phyloP scores from a whole-genome alignment of 2,329 filamentous ascomycete species.

The Pestalotiopsis sp. region DNA sequence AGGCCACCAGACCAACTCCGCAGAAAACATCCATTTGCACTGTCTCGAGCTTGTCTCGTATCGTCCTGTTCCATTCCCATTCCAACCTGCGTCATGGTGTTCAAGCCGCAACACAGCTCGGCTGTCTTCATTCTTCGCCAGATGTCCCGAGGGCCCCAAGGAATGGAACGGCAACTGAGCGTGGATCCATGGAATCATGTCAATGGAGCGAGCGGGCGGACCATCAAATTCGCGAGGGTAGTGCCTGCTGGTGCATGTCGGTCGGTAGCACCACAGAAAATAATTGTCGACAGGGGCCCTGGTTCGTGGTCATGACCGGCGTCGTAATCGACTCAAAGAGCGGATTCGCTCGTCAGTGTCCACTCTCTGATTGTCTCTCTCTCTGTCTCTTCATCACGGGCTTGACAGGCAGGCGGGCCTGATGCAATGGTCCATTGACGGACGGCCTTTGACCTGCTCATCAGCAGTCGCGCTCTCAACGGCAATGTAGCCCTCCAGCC shows the following conservation, averaged over 20 bases:
- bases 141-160: neutral
- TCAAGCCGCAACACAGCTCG: neutral
- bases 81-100: neutral
- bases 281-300: neutral
- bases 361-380: neutral
- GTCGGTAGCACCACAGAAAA: neutral
- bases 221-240: neutral
- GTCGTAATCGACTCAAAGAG: neutral
- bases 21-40: neutral
- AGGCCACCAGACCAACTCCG: neutral
- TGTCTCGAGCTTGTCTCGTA: neutral
- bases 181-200: neutral
- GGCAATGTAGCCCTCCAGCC: neutral
- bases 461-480: neutral
- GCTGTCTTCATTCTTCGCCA: neutral
- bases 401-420: neutral
- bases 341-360: conserved; percentile 4
- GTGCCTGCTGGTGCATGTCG: neutral
- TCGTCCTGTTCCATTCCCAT: neutral
- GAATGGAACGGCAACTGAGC: neutral
- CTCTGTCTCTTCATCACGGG: too few relatives aligned
- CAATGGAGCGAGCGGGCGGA: neutral
- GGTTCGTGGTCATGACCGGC: neutral
- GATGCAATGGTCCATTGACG: neutral
- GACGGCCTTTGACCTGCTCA: neutral